Evolutionary conservation across 2,329 filamentous ascomycete genomes (phyloP).

Genomic region (Beauveria medogensis): DNA sequence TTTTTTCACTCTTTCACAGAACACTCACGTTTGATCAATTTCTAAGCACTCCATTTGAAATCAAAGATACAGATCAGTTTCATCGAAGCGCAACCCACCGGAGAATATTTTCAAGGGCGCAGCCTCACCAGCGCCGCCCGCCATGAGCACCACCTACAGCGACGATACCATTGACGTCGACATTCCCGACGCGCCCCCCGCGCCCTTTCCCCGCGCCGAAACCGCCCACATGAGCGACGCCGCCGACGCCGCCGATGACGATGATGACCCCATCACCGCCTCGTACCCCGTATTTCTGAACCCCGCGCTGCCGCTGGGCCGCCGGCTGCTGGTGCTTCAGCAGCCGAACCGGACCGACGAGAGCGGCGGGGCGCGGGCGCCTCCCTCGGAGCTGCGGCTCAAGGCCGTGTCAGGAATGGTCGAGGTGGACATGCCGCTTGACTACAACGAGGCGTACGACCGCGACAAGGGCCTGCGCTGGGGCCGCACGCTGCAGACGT

Average conservation of each 20-base stretch:
- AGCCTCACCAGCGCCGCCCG: background rate
- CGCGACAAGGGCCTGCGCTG: slow-evolving; percentile 73
- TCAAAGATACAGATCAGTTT: background rate
- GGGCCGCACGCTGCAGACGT: slow-evolving; percentile 65
- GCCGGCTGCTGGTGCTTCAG: slow-evolving; percentile 74
- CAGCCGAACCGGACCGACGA: slow-evolving; percentile 71
- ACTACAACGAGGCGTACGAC: slow-evolving; percentile 69
- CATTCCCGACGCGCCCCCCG: slow-evolving; percentile 2
- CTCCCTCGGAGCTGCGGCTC: slow-evolving; percentile 68
- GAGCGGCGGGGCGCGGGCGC: slow-evolving; percentile 26
- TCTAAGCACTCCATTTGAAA: background rate
- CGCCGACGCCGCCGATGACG: slow-evolving; percentile 17
- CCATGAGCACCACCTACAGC: background rate
- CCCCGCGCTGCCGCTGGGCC: slow-evolving; percentile 52
- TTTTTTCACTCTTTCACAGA: background rate
- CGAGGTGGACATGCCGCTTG: slow-evolving; percentile 84
- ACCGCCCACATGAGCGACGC: background rate
- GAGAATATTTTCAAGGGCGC: background rate
- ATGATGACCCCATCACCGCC: slow-evolving; percentile 61
- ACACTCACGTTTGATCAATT: background rate
- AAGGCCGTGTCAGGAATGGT: slow-evolving; percentile 78
- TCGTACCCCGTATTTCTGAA: slow-evolving; percentile 85
- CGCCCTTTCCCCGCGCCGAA: background rate
- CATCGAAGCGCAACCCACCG: background rate
- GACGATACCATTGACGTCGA: background rate